phyloP scores from a whole-genome alignment of 805 yeast genomes.

The Priceomyces medius region DNA sequence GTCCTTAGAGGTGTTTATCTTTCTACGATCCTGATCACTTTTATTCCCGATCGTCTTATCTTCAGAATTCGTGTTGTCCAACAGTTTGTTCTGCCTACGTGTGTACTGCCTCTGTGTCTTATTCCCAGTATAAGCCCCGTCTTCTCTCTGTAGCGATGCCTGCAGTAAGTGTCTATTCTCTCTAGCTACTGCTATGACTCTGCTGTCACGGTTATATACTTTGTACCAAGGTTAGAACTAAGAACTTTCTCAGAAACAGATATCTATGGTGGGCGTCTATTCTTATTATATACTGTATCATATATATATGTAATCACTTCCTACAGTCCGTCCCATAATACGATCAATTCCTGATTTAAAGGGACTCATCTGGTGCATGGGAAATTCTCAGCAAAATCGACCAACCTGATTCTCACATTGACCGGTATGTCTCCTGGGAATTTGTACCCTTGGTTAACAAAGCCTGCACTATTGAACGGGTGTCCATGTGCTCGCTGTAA shows the following conservation, averaged over 20 bases:
- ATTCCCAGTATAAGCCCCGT: not conserved
- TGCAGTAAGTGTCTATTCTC: not conserved
- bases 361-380: slow-evolving; percentile 4
- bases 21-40: not conserved
- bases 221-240: not conserved
- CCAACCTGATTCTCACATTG: not conserved
- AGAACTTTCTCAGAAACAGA: not conserved
- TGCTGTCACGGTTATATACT: not conserved
- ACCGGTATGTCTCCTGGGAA: not conserved
- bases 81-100: not conserved
- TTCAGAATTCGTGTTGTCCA: not conserved
- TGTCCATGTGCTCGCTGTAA: too few relatives aligned
- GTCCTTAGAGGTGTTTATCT: not conserved
- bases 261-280: slow-evolving; percentile 2
- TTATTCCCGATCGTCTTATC: not conserved
- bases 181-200: not conserved
- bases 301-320: slow-evolving; percentile 1
- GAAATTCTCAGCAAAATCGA: slow-evolving; percentile 2
- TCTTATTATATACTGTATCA: slow-evolving; percentile 2
- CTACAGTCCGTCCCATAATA: slow-evolving; percentile 4
- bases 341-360: slow-evolving; percentile 4
- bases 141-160: not conserved
- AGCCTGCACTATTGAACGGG: too few relatives aligned
- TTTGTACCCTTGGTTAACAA: too few relatives aligned
- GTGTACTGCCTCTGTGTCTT: not conserved